Conservation (phyloP, 768 basidiomycete species). For the Tylopilus intermedius region DNA sequence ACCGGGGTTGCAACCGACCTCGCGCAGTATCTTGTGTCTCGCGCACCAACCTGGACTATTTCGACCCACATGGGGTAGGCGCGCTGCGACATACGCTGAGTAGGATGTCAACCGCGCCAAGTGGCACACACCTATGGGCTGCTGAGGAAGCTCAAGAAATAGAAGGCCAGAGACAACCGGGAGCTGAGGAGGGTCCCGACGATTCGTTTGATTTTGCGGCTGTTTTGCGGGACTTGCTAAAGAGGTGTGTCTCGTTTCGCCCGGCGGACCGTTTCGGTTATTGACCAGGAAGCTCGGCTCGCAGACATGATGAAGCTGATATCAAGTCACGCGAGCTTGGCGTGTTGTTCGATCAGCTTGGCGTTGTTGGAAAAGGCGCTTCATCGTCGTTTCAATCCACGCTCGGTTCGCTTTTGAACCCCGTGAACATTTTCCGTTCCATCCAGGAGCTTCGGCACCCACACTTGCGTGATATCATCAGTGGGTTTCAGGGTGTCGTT, state of each 20-base stretch:
- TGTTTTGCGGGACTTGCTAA: slow-evolving; percentile 22
- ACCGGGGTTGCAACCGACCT: not conserved
- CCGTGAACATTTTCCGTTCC: slow-evolving; percentile 37
- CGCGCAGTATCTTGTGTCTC: slow-evolving; percentile 17
- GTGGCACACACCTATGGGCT: not conserved
- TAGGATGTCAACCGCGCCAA: slow-evolving; percentile 12
- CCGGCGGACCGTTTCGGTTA: not conserved
- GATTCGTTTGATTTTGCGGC: slow-evolving; percentile 32
- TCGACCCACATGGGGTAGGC: slow-evolving; percentile 49
- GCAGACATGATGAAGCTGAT: slow-evolving; percentile 44
- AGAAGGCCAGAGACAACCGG: not conserved
- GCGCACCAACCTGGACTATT: slow-evolving; percentile 43
- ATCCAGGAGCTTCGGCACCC: slow-evolving; percentile 53
- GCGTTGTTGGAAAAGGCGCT: slow-evolving; percentile 56
- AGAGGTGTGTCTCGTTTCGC: slow-evolving; percentile 10
- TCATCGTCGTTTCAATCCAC: slow-evolving; percentile 53
- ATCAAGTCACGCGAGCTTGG: slow-evolving; percentile 54
- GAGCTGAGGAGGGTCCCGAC: slow-evolving; percentile 6
- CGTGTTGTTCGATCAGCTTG: slow-evolving; percentile 54
- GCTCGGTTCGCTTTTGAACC: slow-evolving; percentile 60
- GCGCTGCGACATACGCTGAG: slow-evolving; percentile 17
- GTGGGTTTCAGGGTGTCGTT: slow-evolving; percentile 51
- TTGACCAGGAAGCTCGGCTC: not conserved
- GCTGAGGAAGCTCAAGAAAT: not conserved
- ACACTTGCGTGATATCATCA: slow-evolving; percentile 50